Conservation (phyloP, 345 rosid genomes). For the Nasturtium officinale region DNA sequence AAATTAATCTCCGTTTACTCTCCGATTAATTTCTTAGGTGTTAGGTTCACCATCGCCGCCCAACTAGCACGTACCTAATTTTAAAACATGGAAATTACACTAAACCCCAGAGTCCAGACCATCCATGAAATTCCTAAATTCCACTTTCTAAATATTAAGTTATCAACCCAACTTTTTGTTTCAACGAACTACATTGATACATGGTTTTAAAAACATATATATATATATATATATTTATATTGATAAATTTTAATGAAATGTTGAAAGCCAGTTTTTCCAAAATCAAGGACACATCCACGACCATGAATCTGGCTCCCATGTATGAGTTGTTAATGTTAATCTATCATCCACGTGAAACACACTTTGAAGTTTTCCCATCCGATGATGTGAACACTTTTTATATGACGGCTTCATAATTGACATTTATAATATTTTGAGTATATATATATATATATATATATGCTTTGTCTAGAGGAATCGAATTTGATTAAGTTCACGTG, state of each 20-base stretch:
- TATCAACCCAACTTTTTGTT: background rate
- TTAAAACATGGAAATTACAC: too few relatives aligned
- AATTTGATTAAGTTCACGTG: conserved; percentile 24
- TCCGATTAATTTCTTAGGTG: too few relatives aligned
- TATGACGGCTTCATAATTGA: conserved; percentile 24
- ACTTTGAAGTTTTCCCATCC: conserved; percentile 20
- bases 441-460: background rate
- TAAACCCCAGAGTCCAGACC: background rate
- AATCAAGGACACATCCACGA: conserved; percentile 12
- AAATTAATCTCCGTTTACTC: too few relatives aligned
- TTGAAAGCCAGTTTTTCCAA: background rate
- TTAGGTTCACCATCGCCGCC: too few relatives aligned
- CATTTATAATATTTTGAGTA: background rate
- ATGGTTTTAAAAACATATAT: background rate
- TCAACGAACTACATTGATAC: conserved; percentile 1
- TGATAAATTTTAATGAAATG: background rate
- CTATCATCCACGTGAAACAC: conserved; percentile 42
- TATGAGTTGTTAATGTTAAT: conserved; percentile 13
- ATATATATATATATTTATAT: background rate
- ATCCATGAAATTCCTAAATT: background rate
- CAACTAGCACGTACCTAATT: too few relatives aligned
- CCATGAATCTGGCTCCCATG: background rate
- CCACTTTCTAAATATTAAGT: background rate
- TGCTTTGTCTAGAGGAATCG: conserved; percentile 8
- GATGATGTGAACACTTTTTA: conserved; percentile 35